Conservation (phyloP, 768 basidiomycete genomes). For the Russula olivacea region DNA sequence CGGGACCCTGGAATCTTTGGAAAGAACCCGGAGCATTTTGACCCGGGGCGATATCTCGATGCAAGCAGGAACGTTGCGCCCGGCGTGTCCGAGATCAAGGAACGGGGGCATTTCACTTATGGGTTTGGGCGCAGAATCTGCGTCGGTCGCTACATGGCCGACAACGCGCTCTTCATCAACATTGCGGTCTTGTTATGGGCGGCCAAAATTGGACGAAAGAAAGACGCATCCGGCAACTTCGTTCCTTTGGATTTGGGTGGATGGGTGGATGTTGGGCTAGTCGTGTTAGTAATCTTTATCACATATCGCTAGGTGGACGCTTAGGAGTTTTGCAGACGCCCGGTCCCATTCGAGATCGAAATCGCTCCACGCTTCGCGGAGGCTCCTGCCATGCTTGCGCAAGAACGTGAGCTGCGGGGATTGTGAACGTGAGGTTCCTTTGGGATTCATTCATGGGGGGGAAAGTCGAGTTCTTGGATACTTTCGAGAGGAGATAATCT, state of each 20-base stretch:
- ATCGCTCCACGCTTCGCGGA: constrained; percentile 13
- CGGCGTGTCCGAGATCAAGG: constrained; percentile 26
- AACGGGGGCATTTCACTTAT: constrained; percentile 19
- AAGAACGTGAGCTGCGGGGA: background rate
- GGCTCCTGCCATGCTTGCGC: background rate
- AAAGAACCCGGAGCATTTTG: constrained; percentile 24
- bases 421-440: background rate
- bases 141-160: constrained; percentile 15
- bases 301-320: background rate
- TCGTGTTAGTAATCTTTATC: background rate
- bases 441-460: background rate
- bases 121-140: constrained; percentile 28
- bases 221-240: background rate
- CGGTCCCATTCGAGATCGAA: constrained; percentile 6
- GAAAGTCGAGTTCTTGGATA: too few species aligned
- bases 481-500: too few species aligned
- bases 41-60: constrained; percentile 28
- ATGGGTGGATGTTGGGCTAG: background rate
- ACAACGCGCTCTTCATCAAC: constrained; percentile 32
- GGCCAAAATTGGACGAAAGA: constrained; percentile 16
- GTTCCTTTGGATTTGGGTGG: constrained; percentile 6
- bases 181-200: constrained; percentile 31
- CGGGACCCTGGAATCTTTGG: constrained; percentile 29
- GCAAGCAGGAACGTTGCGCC: constrained; percentile 20
- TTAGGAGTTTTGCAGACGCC: constrained; percentile 8